Base-by-base conservation (phyloP, 768 basidiomycete species). In the Pulveroboletus sp. region DNA sequence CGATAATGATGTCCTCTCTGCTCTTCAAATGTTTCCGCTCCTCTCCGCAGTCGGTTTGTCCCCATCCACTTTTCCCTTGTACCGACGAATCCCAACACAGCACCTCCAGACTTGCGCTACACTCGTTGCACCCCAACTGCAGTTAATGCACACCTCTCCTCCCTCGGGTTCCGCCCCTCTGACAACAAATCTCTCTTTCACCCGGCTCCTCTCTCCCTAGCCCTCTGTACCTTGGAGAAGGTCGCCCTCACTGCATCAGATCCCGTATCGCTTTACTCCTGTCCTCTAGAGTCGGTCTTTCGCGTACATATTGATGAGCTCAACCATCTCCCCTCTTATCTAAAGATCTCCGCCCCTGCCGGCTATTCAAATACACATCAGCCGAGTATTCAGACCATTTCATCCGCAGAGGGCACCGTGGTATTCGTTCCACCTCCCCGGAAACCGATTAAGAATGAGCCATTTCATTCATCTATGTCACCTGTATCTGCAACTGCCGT, bases 41-140 rank as follows among this genome's bases (percentile, higher is more conserved):
- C 76, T 88, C 26, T 77, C 76, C 26, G 77, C 78, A 17, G 54
- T 88, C 55, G 86, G 84, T 83, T 45, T 28, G 78, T 76, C 24
- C 11, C 18, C 14, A 21, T 38, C 17, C 18, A 14, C 33, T 46
- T 31, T 14, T 41, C 37, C 31, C 40, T 41, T 46, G 26, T 41
- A 27, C 39, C 26, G 30, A 40, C 41, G 27, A 36, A 47, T 49
- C 27, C 50, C 44, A 44, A 43, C 43, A 18, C 26, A 31, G 35
- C 37, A 24, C 44, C 30, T 31, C 27, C 47, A 81, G 80, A 81
- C 63, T 65, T 80, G 26, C 73, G 77, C 50, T 76, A 72, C 53
- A 81, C 81, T 5, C 54, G 57, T 14, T 82, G 80, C 57, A 63
- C 54, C 38, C 57, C 48, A 54, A 42, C 51, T 44, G 66, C 46